Percentiles rank a stretch among this genome's conserved stretches.
Evolutionary conservation across 208 protist genomes (phyloP).

Genomic region (Trypanosoma conorhini): DNA sequence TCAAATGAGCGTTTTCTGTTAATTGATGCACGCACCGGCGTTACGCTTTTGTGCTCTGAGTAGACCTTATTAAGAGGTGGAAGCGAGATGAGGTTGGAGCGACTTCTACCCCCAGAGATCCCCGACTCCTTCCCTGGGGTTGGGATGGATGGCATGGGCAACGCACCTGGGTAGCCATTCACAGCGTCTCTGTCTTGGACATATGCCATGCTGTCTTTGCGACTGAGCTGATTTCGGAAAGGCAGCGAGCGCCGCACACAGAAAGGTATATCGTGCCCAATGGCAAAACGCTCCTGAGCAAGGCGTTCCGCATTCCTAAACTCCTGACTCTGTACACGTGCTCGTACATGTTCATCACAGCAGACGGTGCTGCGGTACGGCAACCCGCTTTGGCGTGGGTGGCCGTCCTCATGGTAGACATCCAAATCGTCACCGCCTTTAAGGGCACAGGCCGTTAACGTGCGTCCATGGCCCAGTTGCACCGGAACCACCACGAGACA

Average conservation of each 20-base stretch:
- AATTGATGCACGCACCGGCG: not conserved
- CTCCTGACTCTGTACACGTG: constrained; percentile 45
- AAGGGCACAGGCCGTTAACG: not conserved
- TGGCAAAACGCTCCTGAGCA: constrained; percentile 38
- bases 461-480: not conserved
- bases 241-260: not conserved
- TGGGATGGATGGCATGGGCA: not conserved
- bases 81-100: not conserved
- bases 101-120: not conserved
- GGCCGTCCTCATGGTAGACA: constrained; percentile 11
- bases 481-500: not conserved
- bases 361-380: constrained; percentile 39
- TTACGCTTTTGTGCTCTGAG: not conserved
- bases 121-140: not conserved
- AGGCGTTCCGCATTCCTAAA: constrained; percentile 32
- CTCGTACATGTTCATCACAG: constrained; percentile 56
- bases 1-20: not conserved
- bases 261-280: constrained; percentile 13
- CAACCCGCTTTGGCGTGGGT: not conserved
- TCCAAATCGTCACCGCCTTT: constrained; percentile 3
- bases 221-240: not conserved
- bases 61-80: not conserved
- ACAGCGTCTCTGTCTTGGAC: not conserved
- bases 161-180: not conserved
- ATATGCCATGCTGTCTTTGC: not conserved